These are phyloP conservation scores for Cryptosporidium andersoni DNA, from an alignment of 169 alveolate genomes.

Conservation along the genomic window DNA sequence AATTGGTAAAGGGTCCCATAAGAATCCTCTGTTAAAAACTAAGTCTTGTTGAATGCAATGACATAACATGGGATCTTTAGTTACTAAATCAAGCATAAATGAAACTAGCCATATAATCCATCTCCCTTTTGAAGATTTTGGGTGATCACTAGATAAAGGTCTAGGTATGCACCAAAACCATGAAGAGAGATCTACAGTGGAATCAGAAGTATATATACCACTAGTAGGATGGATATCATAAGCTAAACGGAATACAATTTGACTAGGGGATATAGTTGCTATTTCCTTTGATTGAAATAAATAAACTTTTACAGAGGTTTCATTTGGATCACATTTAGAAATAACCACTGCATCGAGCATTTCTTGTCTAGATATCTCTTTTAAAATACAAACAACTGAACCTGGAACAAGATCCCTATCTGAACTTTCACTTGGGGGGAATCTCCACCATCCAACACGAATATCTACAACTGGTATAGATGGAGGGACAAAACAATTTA, in stretches of 20 bases:
- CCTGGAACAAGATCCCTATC: constrained; percentile 26
- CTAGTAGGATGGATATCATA: constrained; percentile 54
- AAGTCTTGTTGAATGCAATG: constrained; percentile 59
- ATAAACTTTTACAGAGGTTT: constrained; percentile 4
- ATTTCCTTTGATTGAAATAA: constrained; percentile 8
- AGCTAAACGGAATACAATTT: constrained; percentile 2
- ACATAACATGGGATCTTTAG: constrained; percentile 38
- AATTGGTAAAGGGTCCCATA: constrained; percentile 68
- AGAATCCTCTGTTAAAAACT: constrained; percentile 46
- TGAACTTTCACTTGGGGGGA: constrained; percentile 9
- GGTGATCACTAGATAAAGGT: constrained; percentile 36
- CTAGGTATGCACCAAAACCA: constrained; percentile 71
- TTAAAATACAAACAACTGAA: constrained; percentile 17
- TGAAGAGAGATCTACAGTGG: constrained; percentile 21
- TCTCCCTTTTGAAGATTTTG: constrained; percentile 39
- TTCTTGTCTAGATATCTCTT: neutral
- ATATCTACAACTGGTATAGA: constrained; percentile 45
- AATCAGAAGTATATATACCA: neutral
- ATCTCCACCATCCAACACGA: constrained; percentile 52
- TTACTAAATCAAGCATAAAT: constrained; percentile 24
- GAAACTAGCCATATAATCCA: constrained; percentile 55
- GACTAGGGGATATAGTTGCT: neutral
- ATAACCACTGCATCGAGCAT: constrained; percentile 43
- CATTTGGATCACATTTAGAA: neutral
- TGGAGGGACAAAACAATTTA: constrained; percentile 47